These are phyloP conservation scores for Elongisporangium undulatum DNA, from an alignment of 352 stramenopile genomes.

Conservation along the genomic window DNA sequence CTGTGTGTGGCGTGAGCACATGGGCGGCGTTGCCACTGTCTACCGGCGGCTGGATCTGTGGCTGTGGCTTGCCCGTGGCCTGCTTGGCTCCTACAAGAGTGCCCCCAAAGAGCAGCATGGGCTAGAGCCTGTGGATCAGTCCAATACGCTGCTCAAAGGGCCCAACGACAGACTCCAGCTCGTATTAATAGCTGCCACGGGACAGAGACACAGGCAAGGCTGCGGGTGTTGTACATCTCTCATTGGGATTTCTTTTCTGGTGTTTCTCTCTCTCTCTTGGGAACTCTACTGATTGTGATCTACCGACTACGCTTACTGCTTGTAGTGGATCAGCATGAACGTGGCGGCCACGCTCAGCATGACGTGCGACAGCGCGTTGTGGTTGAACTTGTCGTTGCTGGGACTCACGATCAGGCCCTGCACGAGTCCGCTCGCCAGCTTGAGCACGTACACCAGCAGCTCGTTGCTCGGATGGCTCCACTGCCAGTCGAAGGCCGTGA, in stretches of 20 bases:
- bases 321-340: slow-evolving; percentile 82
- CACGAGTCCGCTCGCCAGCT: slow-evolving; percentile 72
- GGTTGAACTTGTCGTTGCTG: slow-evolving; percentile 84
- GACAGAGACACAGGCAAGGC: slow-evolving; percentile 1
- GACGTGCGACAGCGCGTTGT: slow-evolving; percentile 86
- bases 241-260: not conserved
- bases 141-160: slow-evolving; percentile 7
- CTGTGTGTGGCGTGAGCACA: slow-evolving; percentile 39
- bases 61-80: not conserved
- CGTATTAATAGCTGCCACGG: not conserved
- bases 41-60: not conserved
- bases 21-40: slow-evolving; percentile 5
- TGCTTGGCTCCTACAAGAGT: slow-evolving; percentile 30
- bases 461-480: slow-evolving; percentile 80
- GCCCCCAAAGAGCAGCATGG: slow-evolving; percentile 70
- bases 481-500: slow-evolving; percentile 76
- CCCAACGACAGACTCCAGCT: slow-evolving; percentile 1
- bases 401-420: slow-evolving; percentile 79
- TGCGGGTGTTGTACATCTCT: not conserved
- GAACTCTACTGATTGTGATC: not conserved
- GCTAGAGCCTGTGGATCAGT: not conserved
- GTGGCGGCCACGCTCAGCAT: slow-evolving; percentile 79
- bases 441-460: slow-evolving; percentile 77
- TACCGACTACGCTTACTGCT: slow-evolving; percentile 55
- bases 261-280: not conserved